Conservation (phyloP, 257 asterid genomes). For the Ballota nigra region DNA sequence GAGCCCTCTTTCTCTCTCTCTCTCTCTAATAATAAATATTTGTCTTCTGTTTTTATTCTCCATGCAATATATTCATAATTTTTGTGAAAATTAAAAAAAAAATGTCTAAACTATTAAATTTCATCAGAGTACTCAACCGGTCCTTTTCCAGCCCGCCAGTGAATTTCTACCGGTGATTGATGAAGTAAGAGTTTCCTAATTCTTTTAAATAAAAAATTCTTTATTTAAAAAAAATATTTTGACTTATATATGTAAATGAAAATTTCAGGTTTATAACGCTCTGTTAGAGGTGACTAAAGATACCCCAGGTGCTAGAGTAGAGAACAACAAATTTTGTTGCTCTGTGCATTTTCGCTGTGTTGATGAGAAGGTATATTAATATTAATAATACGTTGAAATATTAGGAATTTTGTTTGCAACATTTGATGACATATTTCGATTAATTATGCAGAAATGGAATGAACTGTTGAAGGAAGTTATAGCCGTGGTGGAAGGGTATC, state of each 20-base stretch:
- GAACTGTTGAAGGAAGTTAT: slow-evolving; percentile 78
- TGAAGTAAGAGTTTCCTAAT: slow-evolving; percentile 38
- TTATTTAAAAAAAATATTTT: background rate
- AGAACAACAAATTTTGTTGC: slow-evolving; percentile 81
- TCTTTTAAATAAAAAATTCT: background rate
- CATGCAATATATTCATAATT: slow-evolving; percentile 6
- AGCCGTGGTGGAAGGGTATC: slow-evolving; percentile 73
- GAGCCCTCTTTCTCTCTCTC: slow-evolving; percentile 26
- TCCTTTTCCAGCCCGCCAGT: slow-evolving; percentile 77
- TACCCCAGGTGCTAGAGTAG: slow-evolving; percentile 74
- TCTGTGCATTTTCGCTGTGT: slow-evolving; percentile 97
- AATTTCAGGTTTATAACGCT: slow-evolving; percentile 57
- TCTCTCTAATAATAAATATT: background rate
- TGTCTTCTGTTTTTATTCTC: background rate
- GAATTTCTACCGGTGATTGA: slow-evolving; percentile 92
- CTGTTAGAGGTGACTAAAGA: slow-evolving; percentile 61
- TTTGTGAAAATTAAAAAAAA: background rate
- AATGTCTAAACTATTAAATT: background rate
- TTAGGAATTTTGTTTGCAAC: too few relatives aligned
- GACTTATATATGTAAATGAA: background rate
- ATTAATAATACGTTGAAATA: too few relatives aligned
- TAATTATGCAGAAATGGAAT: slow-evolving; percentile 69
- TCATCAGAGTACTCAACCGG: slow-evolving; percentile 45
- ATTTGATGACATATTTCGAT: background rate
- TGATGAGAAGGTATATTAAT: slow-evolving; percentile 68